These are phyloP conservation scores for Neospermospora avenae DNA, from an alignment of 2,329 filamentous ascomycete species.

Conservation along the genomic window DNA sequence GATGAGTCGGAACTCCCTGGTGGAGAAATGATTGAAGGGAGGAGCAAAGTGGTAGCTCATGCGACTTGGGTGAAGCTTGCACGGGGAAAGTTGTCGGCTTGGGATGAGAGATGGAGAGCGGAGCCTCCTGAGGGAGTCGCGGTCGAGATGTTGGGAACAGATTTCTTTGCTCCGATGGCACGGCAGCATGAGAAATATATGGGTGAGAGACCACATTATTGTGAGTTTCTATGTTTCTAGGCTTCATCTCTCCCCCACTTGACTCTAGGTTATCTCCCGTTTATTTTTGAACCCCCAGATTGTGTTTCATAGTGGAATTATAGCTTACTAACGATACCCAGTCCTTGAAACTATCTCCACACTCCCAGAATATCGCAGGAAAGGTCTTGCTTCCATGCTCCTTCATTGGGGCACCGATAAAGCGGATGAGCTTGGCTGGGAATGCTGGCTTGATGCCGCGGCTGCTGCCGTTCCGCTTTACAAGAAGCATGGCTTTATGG, in stretches of 20 bases:
- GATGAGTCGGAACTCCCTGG: background rate
- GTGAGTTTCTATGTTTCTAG: background rate
- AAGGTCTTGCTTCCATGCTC: background rate
- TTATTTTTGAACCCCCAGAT: background rate
- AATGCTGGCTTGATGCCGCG: background rate
- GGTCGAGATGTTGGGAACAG: background rate
- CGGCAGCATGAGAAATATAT: background rate
- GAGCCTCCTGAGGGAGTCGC: background rate
- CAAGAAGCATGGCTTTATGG: background rate
- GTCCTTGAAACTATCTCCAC: background rate
- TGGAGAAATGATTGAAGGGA: background rate
- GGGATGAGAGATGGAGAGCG: background rate
- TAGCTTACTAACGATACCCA: background rate
- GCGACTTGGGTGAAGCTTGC: slow-evolving; percentile 1
- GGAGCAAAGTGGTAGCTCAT: background rate
- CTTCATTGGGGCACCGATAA: background rate
- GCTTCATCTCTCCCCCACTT: background rate
- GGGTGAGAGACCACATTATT: slow-evolving; percentile 1
- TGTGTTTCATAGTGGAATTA: background rate
- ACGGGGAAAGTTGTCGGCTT: background rate
- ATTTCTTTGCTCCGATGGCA: background rate
- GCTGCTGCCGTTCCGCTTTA: background rate
- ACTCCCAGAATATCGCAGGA: background rate
- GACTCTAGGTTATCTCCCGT: background rate
- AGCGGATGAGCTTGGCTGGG: background rate